Conservation (phyloP, 192 early-diverging fungal genomes). For the Linnemannia zychae region DNA sequence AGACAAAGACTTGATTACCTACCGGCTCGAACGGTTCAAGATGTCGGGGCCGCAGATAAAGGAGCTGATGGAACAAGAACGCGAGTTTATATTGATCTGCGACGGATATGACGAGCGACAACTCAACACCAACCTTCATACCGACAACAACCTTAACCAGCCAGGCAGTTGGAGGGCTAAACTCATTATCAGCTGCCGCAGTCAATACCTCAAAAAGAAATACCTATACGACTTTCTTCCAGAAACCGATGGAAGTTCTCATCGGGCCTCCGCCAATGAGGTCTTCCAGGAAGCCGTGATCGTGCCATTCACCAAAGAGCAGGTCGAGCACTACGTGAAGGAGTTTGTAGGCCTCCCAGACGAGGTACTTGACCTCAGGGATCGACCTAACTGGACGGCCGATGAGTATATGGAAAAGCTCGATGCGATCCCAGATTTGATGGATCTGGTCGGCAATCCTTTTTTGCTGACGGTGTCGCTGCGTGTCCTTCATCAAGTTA, state of each 20-base stretch:
- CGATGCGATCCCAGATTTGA: not conserved
- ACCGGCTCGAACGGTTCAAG: not conserved
- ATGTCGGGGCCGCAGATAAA: not conserved
- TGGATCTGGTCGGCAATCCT: not conserved
- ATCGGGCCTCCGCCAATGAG: not conserved
- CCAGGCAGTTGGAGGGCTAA: not conserved
- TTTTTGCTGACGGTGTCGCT: not conserved
- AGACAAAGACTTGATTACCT: not conserved
- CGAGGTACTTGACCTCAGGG: not conserved
- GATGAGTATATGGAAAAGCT: not conserved
- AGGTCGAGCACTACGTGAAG: not conserved
- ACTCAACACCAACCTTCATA: not conserved
- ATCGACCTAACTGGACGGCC: not conserved
- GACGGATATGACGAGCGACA: not conserved
- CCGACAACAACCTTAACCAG: not conserved
- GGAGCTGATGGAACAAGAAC: not conserved
- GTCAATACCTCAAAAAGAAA: not conserved
- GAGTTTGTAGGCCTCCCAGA: not conserved
- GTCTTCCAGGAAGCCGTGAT: not conserved
- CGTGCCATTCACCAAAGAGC: not conserved
- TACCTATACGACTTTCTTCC: not conserved
- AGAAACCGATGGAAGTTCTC: not conserved
- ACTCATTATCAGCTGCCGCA: not conserved
- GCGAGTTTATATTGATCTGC: not conserved
- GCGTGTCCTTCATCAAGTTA: not conserved